Conservation (phyloP, 2,329 filamentous ascomycete species). For the Huntiella decipiens region DNA sequence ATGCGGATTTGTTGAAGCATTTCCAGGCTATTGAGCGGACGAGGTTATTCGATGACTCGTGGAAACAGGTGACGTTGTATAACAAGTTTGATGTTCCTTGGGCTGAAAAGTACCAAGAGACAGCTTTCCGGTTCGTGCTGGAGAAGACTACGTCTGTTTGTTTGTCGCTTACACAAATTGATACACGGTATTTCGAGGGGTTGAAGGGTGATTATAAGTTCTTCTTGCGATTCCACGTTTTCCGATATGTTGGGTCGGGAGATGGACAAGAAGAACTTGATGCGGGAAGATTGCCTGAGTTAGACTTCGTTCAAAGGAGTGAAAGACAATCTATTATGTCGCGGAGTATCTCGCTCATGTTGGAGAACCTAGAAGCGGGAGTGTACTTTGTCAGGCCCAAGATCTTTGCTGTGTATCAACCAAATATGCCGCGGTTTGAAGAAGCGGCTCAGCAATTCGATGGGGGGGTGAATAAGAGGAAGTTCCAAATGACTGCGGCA, state of each 20-base stretch:
- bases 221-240: slow-evolving; percentile 5
- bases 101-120: slow-evolving; percentile 39
- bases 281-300: too few relatives aligned
- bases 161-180: slow-evolving; percentile 41
- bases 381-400: not conserved
- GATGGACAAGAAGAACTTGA: too few relatives aligned
- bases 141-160: slow-evolving; percentile 37
- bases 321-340: not conserved
- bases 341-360: not conserved
- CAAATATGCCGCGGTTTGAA: not conserved
- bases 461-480: not conserved
- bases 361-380: not conserved
- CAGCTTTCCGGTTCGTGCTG: slow-evolving; percentile 37
- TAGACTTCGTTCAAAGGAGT: too few relatives aligned
- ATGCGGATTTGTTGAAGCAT: slow-evolving; percentile 42
- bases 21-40: slow-evolving; percentile 44
- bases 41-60: slow-evolving; percentile 39
- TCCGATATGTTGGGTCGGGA: too few relatives aligned
- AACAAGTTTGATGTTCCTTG: slow-evolving; percentile 43
- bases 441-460: not conserved
- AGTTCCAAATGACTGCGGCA: not conserved
- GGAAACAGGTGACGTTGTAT: slow-evolving; percentile 40
- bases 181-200: slow-evolving; percentile 42
- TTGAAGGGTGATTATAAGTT: slow-evolving; percentile 39
- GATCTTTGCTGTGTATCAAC: not conserved